A percentile compares a stretch with the other conserved stretches of the same genome.
Evolutionary conservation across 1,284 basidiomycete species (phyloP).

Genomic region (Sphagnurus paluster): DNA sequence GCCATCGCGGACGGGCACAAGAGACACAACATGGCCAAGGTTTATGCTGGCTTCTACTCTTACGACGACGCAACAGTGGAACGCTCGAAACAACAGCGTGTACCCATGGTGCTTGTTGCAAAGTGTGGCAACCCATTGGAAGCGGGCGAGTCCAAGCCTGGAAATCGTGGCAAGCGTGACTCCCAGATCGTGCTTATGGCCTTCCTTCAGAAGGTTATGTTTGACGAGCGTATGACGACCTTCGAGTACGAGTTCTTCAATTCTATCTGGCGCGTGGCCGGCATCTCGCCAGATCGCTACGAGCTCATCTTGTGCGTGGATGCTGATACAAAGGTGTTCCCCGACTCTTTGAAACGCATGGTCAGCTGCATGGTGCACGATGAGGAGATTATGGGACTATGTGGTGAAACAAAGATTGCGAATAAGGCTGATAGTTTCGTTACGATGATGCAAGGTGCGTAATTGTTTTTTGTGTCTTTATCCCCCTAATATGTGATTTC

Average conservation of each 20-base stretch:
- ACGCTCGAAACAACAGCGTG: slow-evolving; percentile 92
- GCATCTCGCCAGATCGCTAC: slow-evolving; percentile 95
- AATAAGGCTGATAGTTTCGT: slow-evolving; percentile 99
- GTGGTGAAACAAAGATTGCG: slow-evolving; percentile 98
- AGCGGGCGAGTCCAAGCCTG: slow-evolving; percentile 87
- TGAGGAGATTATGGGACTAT: slow-evolving; percentile 97
- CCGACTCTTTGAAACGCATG: slow-evolving; percentile 91
- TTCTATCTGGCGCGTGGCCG: slow-evolving; percentile 91
- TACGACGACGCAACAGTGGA: slow-evolving; percentile 95
- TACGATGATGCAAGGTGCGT: slow-evolving; percentile 95
- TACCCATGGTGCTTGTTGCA: slow-evolving; percentile 93
- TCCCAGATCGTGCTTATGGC: slow-evolving; percentile 97
- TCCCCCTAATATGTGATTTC: slow-evolving; percentile 16
- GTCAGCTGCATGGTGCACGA: slow-evolving; percentile 95
- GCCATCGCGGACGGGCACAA: slow-evolving; percentile 99
- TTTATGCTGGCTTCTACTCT: slow-evolving; percentile 96
- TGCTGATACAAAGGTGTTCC: slow-evolving; percentile 98
- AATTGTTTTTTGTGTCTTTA: slow-evolving; percentile 11
- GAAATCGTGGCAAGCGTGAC: slow-evolving; percentile 98
- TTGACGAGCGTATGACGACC: slow-evolving; percentile 99
- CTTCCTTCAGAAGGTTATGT: slow-evolving; percentile 98
- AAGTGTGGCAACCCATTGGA: slow-evolving; percentile 94
- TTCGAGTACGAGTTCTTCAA: slow-evolving; percentile 99
- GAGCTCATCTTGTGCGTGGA: slow-evolving; percentile 97
- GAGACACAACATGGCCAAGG: slow-evolving; percentile 99